Evolutionary conservation across 1,284 basidiomycete genomes (phyloP).

Genomic region (Irpex sp.): DNA sequence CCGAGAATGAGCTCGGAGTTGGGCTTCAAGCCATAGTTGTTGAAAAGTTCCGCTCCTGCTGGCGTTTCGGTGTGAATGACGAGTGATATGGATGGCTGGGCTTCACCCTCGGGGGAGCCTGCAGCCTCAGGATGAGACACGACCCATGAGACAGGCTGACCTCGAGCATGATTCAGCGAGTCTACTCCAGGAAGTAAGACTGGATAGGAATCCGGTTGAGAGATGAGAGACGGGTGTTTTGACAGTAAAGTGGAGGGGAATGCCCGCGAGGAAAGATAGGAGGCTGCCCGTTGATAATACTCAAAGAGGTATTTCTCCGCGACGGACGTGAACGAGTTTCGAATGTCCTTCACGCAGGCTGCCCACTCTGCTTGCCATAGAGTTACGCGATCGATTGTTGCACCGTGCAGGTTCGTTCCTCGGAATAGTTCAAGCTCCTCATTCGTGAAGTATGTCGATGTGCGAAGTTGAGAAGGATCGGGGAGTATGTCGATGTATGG

Average conservation of each 20-base stretch:
- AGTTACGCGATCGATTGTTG: slow-evolving; percentile 57
- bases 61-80: slow-evolving; percentile 43
- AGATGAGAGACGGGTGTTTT: slow-evolving; percentile 45
- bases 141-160: slow-evolving; percentile 76
- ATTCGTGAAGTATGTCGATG: slow-evolving; percentile 70
- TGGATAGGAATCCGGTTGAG: slow-evolving; percentile 57
- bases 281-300: slow-evolving; percentile 64
- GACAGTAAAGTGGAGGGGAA: slow-evolving; percentile 83
- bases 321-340: slow-evolving; percentile 36
- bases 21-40: slow-evolving; percentile 85
- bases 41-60: slow-evolving; percentile 68
- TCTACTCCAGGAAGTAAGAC: slow-evolving; percentile 86
- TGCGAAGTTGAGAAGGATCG: slow-evolving; percentile 49
- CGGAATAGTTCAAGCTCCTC: slow-evolving; percentile 62
- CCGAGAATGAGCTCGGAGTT: slow-evolving; percentile 86
- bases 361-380: slow-evolving; percentile 63
- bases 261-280: slow-evolving; percentile 81
- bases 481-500: slow-evolving; percentile 75
- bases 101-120: not conserved
- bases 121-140: slow-evolving; percentile 37
- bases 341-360: slow-evolving; percentile 42
- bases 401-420: slow-evolving; percentile 78
- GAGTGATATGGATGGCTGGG: slow-evolving; percentile 27
- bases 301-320: slow-evolving; percentile 66
- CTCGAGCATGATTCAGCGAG: slow-evolving; percentile 76